Evolutionary conservation across 257 asterid genomes (phyloP), one percentile per base, ranked within the genome.

Genomic region (Mitragyna speciosa): DNA sequence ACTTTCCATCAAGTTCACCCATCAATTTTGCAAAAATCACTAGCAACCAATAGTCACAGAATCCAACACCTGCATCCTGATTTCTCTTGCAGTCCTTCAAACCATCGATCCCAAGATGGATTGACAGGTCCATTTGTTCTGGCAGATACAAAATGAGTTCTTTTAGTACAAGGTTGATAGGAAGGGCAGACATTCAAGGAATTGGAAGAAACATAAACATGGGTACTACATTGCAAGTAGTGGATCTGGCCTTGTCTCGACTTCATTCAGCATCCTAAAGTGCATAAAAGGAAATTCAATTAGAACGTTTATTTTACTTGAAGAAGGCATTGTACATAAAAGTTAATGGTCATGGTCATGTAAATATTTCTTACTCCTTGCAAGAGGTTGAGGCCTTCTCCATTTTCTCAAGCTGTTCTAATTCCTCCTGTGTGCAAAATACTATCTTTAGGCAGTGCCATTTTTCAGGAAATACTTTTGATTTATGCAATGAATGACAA

Each of bases 81-180:
- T 58, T 97, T 86, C 64, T 95, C 95, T 72, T 67, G 92, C 16
- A 92, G 94, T 54, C 97, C 93, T 89, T 95, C 99, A 76, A 93
- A 95, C 99, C 99, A 95, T 83, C 96, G 87, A 87, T 95, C 98
- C 99, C 99, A 95, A 20, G 72, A 79, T 49, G 96, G 93, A 83
- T 90, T 93, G 73, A 84, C 47, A 7, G 99, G 98, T 75, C 97
- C 98, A 3, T 64, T 91, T 43, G 98, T 93, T 84, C 99, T 95
- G 92, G 70, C 36, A 70, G 17, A 81, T 63, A 76, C 64, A 43
- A 73, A 58, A 49, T 30, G 11, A 65, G 64, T 73, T 68, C 54
- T 39, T 73, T 76, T 24, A 51, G 58, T 28, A 67, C 26, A 70
- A 81, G 5, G 73, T 41, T 41, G 74, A 77, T 22, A 54, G 65